Percentiles rank a stretch among this genome's conserved stretches.
Conservation (phyloP, 352 stramenopile species). For the Pythium periplocum region DNA sequence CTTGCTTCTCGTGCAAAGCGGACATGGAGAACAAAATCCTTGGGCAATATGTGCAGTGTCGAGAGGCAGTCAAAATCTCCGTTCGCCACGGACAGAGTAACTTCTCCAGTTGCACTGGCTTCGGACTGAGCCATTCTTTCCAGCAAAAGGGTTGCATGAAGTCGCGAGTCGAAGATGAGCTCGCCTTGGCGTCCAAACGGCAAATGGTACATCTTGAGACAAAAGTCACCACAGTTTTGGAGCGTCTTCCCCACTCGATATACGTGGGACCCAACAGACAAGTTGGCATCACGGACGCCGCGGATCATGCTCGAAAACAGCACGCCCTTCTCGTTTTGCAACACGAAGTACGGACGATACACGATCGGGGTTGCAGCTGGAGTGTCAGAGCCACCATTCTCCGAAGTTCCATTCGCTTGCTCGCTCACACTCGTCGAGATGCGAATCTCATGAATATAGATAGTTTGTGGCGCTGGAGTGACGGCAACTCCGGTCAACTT, state of each 20-base stretch:
- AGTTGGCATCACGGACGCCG: conserved; percentile 59
- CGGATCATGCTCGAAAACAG: conserved; percentile 86
- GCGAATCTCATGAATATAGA: conserved; percentile 81
- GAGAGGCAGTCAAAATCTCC: conserved; percentile 85
- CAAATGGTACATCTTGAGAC: conserved; percentile 86
- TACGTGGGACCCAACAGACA: conserved; percentile 44
- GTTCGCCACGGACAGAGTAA: conserved; percentile 48
- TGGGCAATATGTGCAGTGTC: conserved; percentile 53
- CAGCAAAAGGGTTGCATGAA: conserved; percentile 71
- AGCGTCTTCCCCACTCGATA: conserved; percentile 69
- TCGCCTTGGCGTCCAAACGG: conserved; percentile 81
- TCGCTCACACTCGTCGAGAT: conserved; percentile 26
- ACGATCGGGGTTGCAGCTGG: conserved; percentile 9
- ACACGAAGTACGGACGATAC: conserved; percentile 81
- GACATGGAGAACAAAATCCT: conserved; percentile 58
- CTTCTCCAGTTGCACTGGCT: conserved; percentile 25
- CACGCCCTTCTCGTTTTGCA: conserved; percentile 83
- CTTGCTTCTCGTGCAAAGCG: conserved; percentile 41
- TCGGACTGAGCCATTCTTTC: conserved; percentile 16
- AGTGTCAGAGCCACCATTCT: conserved; percentile 3
- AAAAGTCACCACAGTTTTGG: conserved; percentile 55
- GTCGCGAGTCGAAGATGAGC: conserved; percentile 68
- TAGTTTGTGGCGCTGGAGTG: conserved; percentile 48
- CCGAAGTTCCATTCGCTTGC: background rate
- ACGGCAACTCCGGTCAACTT: conserved; percentile 79